phyloP scores from a whole-genome alignment of 2,329 filamentous ascomycete genomes.

The Aspergillus uvarum region DNA sequence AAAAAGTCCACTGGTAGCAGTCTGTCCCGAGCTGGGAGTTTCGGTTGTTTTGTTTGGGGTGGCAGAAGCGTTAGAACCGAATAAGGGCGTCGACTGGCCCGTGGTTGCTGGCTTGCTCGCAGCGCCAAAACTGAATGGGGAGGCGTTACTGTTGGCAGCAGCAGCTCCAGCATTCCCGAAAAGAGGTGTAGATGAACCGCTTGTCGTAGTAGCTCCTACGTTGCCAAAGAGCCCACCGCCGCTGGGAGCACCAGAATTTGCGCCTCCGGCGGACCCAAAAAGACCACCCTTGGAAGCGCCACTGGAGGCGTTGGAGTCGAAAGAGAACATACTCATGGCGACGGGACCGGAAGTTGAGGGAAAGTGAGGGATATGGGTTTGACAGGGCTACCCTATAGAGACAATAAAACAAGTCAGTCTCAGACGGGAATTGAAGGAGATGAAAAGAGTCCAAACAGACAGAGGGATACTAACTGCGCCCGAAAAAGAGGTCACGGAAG shows the following conservation, averaged over 20 bases:
- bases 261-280: constrained; percentile 33
- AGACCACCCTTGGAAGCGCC: constrained; percentile 34
- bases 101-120: constrained; percentile 26
- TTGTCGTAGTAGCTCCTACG: constrained; percentile 36
- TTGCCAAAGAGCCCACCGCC: constrained; percentile 44
- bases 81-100: constrained; percentile 28
- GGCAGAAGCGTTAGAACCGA: constrained; percentile 28
- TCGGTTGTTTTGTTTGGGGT: constrained; percentile 42
- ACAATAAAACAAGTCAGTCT: constrained; percentile 16
- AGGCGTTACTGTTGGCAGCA: constrained; percentile 21
- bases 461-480: constrained; percentile 25
- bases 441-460: background rate
- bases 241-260: constrained; percentile 24
- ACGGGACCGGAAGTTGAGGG: constrained; percentile 6
- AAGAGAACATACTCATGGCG: constrained; percentile 38
- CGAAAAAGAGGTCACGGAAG: constrained; percentile 9
- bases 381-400: constrained; percentile 26
- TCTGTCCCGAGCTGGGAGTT: constrained; percentile 32
- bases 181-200: constrained; percentile 32
- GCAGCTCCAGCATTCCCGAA: constrained; percentile 19
- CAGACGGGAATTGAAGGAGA: background rate
- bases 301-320: constrained; percentile 38
- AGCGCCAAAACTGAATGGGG: constrained; percentile 37
- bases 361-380: constrained; percentile 21
- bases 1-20: constrained; percentile 35